Conservation (phyloP, 169 alveolate species). For the Eimeria praecox region DNA sequence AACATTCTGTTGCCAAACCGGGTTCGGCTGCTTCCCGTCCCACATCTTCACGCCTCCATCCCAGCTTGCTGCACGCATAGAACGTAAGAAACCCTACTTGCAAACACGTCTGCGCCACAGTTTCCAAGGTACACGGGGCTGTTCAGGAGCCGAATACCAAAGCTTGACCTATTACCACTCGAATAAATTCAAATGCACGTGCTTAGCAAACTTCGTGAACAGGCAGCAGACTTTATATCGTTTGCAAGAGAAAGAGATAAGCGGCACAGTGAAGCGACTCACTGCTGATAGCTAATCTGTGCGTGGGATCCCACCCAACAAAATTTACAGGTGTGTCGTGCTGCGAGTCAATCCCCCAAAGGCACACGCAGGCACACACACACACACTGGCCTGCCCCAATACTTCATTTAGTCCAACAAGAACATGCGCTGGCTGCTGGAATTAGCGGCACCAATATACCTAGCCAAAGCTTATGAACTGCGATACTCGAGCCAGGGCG, state of each 20-base stretch:
- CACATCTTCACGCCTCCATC: constrained; percentile 81
- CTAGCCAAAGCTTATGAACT: background rate
- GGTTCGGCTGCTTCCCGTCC: constrained; percentile 82
- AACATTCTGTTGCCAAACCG: constrained; percentile 81
- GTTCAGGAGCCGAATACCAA: background rate
- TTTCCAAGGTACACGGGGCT: background rate
- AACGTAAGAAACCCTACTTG: background rate
- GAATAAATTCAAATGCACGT: background rate
- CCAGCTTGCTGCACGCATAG: constrained; percentile 80
- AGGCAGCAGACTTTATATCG: background rate
- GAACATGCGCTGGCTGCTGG: background rate
- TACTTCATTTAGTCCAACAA: background rate
- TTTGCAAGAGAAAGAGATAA: background rate
- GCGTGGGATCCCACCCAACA: constrained; percentile 78
- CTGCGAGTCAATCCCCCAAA: no score
- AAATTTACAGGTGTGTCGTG: constrained; percentile 80
- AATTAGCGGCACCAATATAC: background rate
- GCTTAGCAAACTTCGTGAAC: background rate
- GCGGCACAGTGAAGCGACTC: background rate
- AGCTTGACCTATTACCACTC: background rate
- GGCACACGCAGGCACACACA: no score
- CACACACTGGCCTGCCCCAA: background rate
- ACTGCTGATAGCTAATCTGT: constrained; percentile 71
- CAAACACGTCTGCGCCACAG: background rate
- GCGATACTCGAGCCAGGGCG: background rate